phyloP scores from a whole-genome alignment of 169 alveolate species.

The Cardiosporidium cionae region DNA sequence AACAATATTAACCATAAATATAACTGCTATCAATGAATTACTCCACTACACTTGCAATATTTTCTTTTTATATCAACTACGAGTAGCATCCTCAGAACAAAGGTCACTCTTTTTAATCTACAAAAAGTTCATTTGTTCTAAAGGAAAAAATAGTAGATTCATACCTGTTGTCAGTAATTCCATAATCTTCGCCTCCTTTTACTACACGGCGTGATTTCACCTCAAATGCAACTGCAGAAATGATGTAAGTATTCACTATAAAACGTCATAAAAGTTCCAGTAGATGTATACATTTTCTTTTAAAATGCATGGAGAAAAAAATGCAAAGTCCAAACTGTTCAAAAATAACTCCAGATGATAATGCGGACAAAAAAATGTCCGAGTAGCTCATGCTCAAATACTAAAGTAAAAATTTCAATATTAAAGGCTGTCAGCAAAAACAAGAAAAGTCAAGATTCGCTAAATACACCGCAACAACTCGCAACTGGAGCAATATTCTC shows the following conservation, averaged over 20 bases:
- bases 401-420: background rate
- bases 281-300: background rate
- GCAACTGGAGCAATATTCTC: background rate
- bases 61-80: too few relatives aligned
- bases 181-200: conserved; percentile 79
- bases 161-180: conserved; percentile 73
- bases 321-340: background rate
- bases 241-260: background rate
- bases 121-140: too few relatives aligned
- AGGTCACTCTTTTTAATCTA: too few relatives aligned
- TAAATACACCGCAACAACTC: background rate
- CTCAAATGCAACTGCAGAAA: conserved; percentile 69
- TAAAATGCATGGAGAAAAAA: background rate
- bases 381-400: background rate
- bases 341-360: background rate
- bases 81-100: too few relatives aligned
- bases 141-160: too few relatives aligned
- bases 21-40: too few relatives aligned
- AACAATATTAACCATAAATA: too few relatives aligned
- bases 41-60: too few relatives aligned
- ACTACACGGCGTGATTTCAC: conserved; percentile 69
- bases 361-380: too few relatives aligned
- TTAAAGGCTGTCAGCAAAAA: too few relatives aligned
- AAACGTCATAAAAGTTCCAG: background rate
- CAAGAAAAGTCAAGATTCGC: background rate